Percentiles rank a stretch among this genome's conserved stretches.
Evolutionary conservation across 345 rosid species (phyloP).

Genomic region (Aethionema arabicum): DNA sequence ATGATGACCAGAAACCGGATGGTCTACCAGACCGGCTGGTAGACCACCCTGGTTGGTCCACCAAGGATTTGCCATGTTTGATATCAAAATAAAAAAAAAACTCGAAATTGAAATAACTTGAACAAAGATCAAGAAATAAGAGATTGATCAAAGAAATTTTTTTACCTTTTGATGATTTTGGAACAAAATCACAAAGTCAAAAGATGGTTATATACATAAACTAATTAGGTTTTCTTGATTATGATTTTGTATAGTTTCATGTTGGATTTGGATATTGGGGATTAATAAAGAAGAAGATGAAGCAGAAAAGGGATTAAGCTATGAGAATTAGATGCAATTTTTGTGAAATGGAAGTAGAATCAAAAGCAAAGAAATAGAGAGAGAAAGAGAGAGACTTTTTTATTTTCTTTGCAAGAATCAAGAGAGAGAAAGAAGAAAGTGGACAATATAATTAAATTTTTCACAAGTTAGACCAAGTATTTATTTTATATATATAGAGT

Average conservation of each 20-base stretch:
- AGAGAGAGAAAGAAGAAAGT: constrained; percentile 22
- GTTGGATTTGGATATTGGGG: constrained; percentile 4
- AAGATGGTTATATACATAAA: constrained; percentile 2
- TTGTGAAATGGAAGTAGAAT: constrained; percentile 44
- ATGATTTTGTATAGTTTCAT: constrained; percentile 1
- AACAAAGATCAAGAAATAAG: constrained; percentile 12
- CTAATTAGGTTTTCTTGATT: background rate
- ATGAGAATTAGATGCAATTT: constrained; percentile 56
- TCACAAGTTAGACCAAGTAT: constrained; percentile 29
- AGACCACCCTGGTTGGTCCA: constrained; percentile 65
- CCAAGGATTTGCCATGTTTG: constrained; percentile 72
- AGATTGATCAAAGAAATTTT: constrained; percentile 2
- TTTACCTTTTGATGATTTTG: constrained; percentile 5
- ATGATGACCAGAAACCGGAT: constrained; percentile 39
- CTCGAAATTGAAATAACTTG: background rate
- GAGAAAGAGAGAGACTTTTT: constrained; percentile 1
- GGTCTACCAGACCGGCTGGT: constrained; percentile 46
- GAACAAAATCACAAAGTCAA: constrained; percentile 39
- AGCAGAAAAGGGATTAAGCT: constrained; percentile 15
- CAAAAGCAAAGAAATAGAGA: constrained; percentile 31
- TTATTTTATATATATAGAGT: constrained; percentile 27
- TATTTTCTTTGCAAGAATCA: constrained; percentile 32
- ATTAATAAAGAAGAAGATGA: constrained; percentile 5
- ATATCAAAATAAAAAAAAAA: too few species aligned
- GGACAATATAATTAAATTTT: constrained; percentile 26